Base-by-base conservation (phyloP, 1,284 basidiomycete species). In the Earliella scabrosa region DNA sequence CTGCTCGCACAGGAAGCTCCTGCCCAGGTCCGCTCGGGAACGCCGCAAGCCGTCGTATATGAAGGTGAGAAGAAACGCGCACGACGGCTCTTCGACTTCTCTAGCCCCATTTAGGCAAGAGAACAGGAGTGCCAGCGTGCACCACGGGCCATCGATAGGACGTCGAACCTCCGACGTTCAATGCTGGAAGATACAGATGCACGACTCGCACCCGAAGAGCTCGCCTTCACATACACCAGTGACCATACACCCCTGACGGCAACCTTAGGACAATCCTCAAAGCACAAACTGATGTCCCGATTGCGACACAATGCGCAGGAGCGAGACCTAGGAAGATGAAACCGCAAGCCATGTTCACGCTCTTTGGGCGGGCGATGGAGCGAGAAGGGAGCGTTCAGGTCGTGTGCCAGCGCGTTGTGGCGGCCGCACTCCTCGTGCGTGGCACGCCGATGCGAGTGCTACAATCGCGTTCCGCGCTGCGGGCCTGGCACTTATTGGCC, bases 401-500 rank as follows among this genome's bases (percentile, higher is more conserved):
- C 43, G 49, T 57, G 57, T 49, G 60, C 50, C 54, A 44, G 39
- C 34, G 53, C 48, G 56, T 27, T 50, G 54, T 45, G 54, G 54
- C 55, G 55, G 54, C 44, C 39, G 54, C 49, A 34, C 20, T 41
- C 60, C 54, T 56, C 57, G 46, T 57, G 60, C 36, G 40, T 45
- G 26, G 39, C 43, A 48, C 43, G 45, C 49, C 27, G 26, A 40
- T 32, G 35, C 45, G n/a, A n/a, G n/a, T n/a, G n/a, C n/a, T 48
- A 54, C 40, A 52, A 62, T 59, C 57, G 54, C 49, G 26, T 45
- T 41, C 31, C 45, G 49, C 31, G 34, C 45, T 49, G 27, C 39
- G 18, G 48, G 44, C 24, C 29, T 31, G 13, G n/a, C n/a, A n/a
- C n/a, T 26, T 23, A 45, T 39, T 34, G 40, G 46, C 18, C 32